Evolutionary conservation across 2,329 filamentous ascomycete species (phyloP), one percentile per base, ranked within the genome.

Genomic region (Claviceps monticola): DNA sequence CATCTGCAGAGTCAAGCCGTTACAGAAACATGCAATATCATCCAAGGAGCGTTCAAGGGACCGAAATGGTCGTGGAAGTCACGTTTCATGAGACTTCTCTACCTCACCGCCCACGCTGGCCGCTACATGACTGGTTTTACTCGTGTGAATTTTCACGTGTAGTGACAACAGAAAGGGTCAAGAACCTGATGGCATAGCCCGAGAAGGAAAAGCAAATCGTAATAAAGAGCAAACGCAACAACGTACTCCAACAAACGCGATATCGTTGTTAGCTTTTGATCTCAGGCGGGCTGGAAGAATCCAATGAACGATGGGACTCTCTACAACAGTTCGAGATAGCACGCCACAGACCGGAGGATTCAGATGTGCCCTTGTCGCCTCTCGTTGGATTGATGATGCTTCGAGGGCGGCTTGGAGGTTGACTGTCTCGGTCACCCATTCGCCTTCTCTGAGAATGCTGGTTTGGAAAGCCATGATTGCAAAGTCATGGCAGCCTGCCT

Each of bases 271-370:
- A 44, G 74, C 67, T 49, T 74, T 73, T 51, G 82, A 82, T 53
- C 90, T 78, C 54, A 97, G 72, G 54, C 83, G 80, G n/a, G 83
- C 87, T 13, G 89, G 86, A 14, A 95, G 71, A 44, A 96, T 84
- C 72, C 79, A 85, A 61, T 84, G 83, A 52, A 84, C 76, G 38
- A 85, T 72, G 1, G 90, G 86, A 56, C 86, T 94, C 50, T 82
- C 78, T 49, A 91, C 72, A 34, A 95, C 65, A 0, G 90, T 95
- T 61, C 79, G 82, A 1, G 88, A 88, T 46, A 97, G 73, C 36
- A 97, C 62, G 4, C 88, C 93, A 54, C 83, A 77, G 19, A 66
- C 68, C 5, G 84, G 80, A 34, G 71, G 68, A 49, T 68, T 52
- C 60, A 66, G 61, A 49, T 56, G 62, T 36, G 59, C 64, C 19